These are phyloP conservation scores for Apiospora arundinis DNA, from an alignment of 2,329 filamentous ascomycete genomes.

Conservation along the genomic window DNA sequence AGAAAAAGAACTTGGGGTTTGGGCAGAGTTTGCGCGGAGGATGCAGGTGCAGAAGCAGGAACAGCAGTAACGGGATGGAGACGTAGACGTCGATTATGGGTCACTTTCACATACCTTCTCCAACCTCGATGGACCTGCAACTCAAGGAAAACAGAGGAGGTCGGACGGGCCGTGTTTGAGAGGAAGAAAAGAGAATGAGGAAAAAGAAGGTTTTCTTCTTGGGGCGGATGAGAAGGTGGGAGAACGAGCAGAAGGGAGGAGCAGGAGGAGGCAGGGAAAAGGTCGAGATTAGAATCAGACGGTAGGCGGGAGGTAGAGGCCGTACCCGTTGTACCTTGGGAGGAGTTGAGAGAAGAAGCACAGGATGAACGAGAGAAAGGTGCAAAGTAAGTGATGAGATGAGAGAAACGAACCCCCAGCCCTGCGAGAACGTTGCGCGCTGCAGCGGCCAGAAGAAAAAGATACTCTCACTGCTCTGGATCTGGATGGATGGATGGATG, in stretches of 20 bases:
- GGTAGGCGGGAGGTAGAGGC: constrained; percentile 25
- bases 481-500: constrained; percentile 3
- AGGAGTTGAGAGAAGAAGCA: constrained; percentile 23
- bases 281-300: constrained; percentile 26
- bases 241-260: constrained; percentile 31
- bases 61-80: constrained; percentile 21
- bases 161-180: constrained; percentile 40
- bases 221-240: constrained; percentile 35
- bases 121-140: constrained; percentile 37
- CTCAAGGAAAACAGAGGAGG: constrained; percentile 42
- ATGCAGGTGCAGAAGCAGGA: constrained; percentile 27
- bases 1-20: constrained; percentile 17
- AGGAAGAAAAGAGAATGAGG: constrained; percentile 40
- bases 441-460: constrained; percentile 16
- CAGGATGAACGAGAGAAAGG: constrained; percentile 15
- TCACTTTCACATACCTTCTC: constrained; percentile 40
- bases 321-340: constrained; percentile 21
- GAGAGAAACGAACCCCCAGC: constrained; percentile 21
- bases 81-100: constrained; percentile 18
- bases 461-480: not conserved
- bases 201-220: constrained; percentile 36
- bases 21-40: constrained; percentile 28
- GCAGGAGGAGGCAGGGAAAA: constrained; percentile 34
- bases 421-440: constrained; percentile 18
- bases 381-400: constrained; percentile 15